Conservation (phyloP, 768 basidiomycete genomes). For the Suillus lakei region DNA sequence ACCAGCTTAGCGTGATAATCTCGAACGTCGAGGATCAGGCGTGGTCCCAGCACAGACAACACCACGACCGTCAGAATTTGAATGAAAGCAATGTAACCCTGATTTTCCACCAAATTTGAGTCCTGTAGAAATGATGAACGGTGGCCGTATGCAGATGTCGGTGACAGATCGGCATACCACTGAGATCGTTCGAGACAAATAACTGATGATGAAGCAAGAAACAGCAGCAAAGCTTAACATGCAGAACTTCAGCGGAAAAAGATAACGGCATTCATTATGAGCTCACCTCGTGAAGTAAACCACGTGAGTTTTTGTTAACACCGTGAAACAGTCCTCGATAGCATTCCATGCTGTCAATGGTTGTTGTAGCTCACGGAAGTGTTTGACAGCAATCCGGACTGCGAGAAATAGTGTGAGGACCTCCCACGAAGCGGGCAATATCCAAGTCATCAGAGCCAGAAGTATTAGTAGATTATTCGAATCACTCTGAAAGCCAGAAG, state of each 20-base stretch:
- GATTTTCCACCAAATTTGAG: background rate
- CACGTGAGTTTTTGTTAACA: background rate
- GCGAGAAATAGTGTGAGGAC: background rate
- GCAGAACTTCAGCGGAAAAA: background rate
- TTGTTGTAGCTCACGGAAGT: background rate
- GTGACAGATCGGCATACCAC: background rate
- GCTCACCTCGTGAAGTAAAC: background rate
- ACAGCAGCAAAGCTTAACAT: background rate
- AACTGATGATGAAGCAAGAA: background rate
- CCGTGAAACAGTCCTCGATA: background rate
- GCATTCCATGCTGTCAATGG: background rate
- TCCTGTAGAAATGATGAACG: background rate
- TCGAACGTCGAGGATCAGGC: background rate
- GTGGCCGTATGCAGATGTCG: background rate
- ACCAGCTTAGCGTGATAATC: background rate
- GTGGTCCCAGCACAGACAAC: background rate
- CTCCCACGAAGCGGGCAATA: background rate
- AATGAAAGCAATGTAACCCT: background rate
- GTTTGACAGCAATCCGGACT: background rate
- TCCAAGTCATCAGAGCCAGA: background rate
- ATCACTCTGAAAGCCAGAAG: background rate
- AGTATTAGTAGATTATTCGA: background rate
- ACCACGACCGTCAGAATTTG: background rate
- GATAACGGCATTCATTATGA: background rate
- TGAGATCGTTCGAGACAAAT: background rate